Conservation (phyloP, 2,329 filamentous ascomycete species). For the Neofusicoccum sp. region DNA sequence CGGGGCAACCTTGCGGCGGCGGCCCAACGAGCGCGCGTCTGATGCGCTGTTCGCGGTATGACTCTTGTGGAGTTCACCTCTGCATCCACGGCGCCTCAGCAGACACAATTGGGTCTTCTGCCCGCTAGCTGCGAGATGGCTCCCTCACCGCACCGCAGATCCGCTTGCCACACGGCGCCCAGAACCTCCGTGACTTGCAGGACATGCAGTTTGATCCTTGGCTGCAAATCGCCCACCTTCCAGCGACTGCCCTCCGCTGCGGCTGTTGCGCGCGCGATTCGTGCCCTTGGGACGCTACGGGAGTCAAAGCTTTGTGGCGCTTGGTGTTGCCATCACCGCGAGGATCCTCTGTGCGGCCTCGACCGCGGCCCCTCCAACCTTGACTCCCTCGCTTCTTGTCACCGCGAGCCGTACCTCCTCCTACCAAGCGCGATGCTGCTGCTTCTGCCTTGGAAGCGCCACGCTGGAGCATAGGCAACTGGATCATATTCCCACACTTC, state of each 20-base stretch:
- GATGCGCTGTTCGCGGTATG: constrained; percentile 17
- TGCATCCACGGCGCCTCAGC: background rate
- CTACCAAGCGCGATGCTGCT: background rate
- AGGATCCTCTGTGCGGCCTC: constrained; percentile 9
- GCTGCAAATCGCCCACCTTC: background rate
- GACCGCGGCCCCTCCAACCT: background rate
- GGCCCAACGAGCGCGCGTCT: constrained; percentile 17
- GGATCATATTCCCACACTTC: background rate
- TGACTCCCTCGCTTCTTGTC: background rate
- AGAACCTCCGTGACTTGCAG: constrained; percentile 15
- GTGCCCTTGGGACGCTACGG: background rate
- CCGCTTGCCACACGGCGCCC: constrained; percentile 13
- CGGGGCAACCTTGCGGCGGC: constrained; percentile 14
- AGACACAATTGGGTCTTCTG: constrained; percentile 13
- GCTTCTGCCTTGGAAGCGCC: background rate
- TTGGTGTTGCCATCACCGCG: constrained; percentile 11
- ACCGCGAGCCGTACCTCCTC: background rate
- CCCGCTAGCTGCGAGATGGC: constrained; percentile 8
- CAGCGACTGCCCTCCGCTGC: background rate
- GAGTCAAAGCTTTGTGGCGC: constrained; percentile 17
- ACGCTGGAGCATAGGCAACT: background rate
- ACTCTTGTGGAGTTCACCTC: constrained; percentile 14
- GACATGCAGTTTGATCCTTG: background rate
- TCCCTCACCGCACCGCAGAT: constrained; percentile 16
- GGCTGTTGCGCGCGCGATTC: background rate